Conservation (phyloP, 2,329 filamentous ascomycete genomes). For the Hypoxylon sp. region DNA sequence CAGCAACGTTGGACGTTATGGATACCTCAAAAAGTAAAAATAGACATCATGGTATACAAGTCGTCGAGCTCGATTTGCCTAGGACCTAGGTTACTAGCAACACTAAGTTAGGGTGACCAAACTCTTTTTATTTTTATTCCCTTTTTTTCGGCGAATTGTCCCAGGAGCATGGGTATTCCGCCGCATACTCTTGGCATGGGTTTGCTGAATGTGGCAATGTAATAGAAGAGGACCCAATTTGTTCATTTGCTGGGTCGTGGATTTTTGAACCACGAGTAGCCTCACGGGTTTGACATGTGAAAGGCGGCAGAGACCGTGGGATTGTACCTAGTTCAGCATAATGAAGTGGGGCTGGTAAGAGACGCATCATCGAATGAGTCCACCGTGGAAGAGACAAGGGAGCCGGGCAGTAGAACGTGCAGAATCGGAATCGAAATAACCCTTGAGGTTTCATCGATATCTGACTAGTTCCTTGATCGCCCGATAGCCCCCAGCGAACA, state of each 20-base stretch:
- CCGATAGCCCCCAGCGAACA: slow-evolving; percentile 13
- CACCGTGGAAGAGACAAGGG: slow-evolving; percentile 26
- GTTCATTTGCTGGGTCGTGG: slow-evolving; percentile 11
- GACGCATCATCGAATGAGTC: slow-evolving; percentile 12
- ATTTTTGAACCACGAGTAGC: slow-evolving; percentile 17
- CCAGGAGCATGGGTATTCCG: slow-evolving; percentile 38
- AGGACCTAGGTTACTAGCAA: slow-evolving; percentile 8
- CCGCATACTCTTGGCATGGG: slow-evolving; percentile 38
- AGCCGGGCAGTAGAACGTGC: slow-evolving; percentile 13
- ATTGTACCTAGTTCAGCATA: slow-evolving; percentile 6
- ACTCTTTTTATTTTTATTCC: background rate
- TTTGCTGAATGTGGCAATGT: slow-evolving; percentile 27
- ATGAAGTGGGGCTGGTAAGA: slow-evolving; percentile 29
- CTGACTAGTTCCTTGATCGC: slow-evolving; percentile 27
- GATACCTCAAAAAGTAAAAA: slow-evolving; percentile 1
- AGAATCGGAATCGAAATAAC: slow-evolving; percentile 26
- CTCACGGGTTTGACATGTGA: slow-evolving; percentile 42
- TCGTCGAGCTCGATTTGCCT: background rate
- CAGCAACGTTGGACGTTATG: no score
- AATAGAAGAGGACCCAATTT: slow-evolving; percentile 21
- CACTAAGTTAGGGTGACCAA: background rate
- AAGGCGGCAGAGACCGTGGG: slow-evolving; percentile 20
- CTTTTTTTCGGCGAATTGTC: slow-evolving; percentile 23
- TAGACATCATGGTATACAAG: background rate
- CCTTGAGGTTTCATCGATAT: slow-evolving; percentile 36